Percentiles rank a stretch among this genome's conserved stretches.
These are phyloP conservation scores for Xenosphaeropsis pyriputrescens DNA, from an alignment of 2,329 filamentous ascomycete genomes.

Conservation along the genomic window DNA sequence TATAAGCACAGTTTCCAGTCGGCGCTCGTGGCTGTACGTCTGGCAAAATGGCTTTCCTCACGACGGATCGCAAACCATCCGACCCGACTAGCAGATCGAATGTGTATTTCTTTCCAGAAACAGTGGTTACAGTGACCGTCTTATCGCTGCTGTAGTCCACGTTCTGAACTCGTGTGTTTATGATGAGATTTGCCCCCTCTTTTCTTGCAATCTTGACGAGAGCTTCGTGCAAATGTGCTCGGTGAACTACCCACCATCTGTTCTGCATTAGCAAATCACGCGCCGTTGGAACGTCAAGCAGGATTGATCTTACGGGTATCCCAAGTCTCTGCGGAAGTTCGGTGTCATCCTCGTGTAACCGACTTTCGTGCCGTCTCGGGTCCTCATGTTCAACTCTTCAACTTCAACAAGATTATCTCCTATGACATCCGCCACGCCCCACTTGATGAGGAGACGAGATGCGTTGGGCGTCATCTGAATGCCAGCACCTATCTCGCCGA, in stretches of 20 bases:
- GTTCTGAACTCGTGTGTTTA: conserved; percentile 19
- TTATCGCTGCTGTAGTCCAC: conserved; percentile 14
- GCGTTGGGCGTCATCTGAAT: conserved; percentile 9
- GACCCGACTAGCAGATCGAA: conserved; percentile 23
- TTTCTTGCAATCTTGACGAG: conserved; percentile 21
- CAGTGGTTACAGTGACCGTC: conserved; percentile 16
- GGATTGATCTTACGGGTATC: background rate
- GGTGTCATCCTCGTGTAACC: conserved; percentile 5
- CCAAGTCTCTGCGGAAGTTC: background rate
- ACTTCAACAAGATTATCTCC: conserved; percentile 4
- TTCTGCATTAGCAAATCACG: background rate
- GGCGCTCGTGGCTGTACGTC: conserved; percentile 22
- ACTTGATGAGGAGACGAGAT: conserved; percentile 6
- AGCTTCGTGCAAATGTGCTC: conserved; percentile 28
- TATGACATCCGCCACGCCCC: conserved; percentile 6
- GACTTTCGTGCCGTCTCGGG: conserved; percentile 5
- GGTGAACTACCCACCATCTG: conserved; percentile 29
- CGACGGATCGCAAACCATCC: conserved; percentile 24
- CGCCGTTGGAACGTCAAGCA: background rate
- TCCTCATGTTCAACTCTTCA: conserved; percentile 6
- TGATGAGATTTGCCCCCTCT: conserved; percentile 21
- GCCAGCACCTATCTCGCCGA: conserved; percentile 18
- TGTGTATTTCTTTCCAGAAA: conserved; percentile 12
- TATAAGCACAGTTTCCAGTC: conserved; percentile 26
- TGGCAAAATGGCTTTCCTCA: conserved; percentile 23